These are phyloP conservation scores for Iberis amara DNA, from an alignment of 441 rosid genomes.

Conservation along the genomic window DNA sequence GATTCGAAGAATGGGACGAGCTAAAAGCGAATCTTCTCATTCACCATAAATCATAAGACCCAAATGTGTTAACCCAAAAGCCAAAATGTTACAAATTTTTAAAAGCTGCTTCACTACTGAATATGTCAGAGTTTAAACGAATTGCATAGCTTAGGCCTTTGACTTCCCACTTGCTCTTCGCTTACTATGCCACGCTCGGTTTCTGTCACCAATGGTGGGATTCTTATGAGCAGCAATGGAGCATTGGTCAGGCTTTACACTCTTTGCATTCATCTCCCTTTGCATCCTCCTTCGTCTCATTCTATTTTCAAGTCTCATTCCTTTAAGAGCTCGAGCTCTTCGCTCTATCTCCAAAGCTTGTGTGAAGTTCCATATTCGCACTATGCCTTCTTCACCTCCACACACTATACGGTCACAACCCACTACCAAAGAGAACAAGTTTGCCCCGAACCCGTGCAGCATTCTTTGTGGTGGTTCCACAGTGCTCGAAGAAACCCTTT, in stretches of 20 bases:
- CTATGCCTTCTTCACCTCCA: constrained; percentile 86
- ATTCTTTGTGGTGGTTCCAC: constrained; percentile 91
- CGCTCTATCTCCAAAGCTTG: constrained; percentile 71
- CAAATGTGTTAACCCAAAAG: constrained; percentile 16
- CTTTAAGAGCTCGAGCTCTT: constrained; percentile 56
- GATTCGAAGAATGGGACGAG: too few species aligned
- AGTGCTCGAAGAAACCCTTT: constrained; percentile 30
- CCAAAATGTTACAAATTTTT: constrained; percentile 10
- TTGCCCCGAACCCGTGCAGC: constrained; percentile 74
- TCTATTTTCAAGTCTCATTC: constrained; percentile 67
- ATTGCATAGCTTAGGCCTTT: constrained; percentile 42
- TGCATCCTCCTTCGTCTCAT: constrained; percentile 72
- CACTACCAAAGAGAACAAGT: constrained; percentile 65
- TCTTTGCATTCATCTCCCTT: constrained; percentile 58
- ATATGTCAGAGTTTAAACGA: constrained; percentile 7
- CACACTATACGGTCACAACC: constrained; percentile 87
- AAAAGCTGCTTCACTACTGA: constrained; percentile 2
- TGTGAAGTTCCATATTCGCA: constrained; percentile 82
- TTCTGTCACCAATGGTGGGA: constrained; percentile 50
- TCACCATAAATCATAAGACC: constrained; percentile 18
- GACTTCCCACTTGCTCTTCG: constrained; percentile 63
- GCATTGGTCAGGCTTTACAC: constrained; percentile 49
- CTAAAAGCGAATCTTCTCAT: constrained; percentile 7
- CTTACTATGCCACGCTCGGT: constrained; percentile 54
- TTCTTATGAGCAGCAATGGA: constrained; percentile 77